These are phyloP conservation scores for Agrocybe chaxingu DNA, from an alignment of 768 basidiomycete species.

Conservation along the genomic window DNA sequence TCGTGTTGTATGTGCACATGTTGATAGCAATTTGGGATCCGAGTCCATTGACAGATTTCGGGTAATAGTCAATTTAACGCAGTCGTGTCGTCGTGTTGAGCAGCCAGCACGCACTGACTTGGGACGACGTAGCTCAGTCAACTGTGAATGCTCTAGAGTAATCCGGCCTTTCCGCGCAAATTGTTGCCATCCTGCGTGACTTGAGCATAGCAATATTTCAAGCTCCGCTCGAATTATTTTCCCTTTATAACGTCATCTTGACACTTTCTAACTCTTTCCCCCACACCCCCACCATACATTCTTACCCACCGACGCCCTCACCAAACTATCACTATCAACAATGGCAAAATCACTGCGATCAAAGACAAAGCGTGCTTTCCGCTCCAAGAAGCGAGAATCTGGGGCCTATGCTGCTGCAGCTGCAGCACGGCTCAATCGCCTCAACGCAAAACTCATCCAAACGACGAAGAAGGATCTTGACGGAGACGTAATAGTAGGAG, in stretches of 20 bases:
- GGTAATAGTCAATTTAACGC: too few species aligned
- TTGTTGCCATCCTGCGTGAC: not conserved
- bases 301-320: not conserved
- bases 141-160: too few species aligned
- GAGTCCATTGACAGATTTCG: too few species aligned
- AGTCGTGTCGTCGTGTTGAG: too few species aligned
- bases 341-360: slow-evolving; percentile 88
- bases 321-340: slow-evolving; percentile 1
- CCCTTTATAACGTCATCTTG: slow-evolving; percentile 3
- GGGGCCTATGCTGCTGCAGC: slow-evolving; percentile 77
- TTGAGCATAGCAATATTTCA: slow-evolving; percentile 2
- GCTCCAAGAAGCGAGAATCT: slow-evolving; percentile 70
- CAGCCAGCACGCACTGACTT: too few species aligned
- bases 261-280: slow-evolving; percentile 2
- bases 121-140: too few species aligned
- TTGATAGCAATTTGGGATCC: too few species aligned
- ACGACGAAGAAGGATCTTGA: slow-evolving; percentile 40
- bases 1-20: too few species aligned
- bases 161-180: too few species aligned
- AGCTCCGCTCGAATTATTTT: slow-evolving; percentile 19
- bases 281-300: slow-evolving; percentile 11
- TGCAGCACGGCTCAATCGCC: slow-evolving; percentile 72
- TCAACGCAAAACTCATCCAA: slow-evolving; percentile 61
- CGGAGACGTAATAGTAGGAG: slow-evolving; percentile 29
- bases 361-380: slow-evolving; percentile 76